Percentiles rank a stretch among this genome's conserved stretches.
Conservation (phyloP, 1,284 basidiomycete species). For the Sporisorium scitamineum region DNA sequence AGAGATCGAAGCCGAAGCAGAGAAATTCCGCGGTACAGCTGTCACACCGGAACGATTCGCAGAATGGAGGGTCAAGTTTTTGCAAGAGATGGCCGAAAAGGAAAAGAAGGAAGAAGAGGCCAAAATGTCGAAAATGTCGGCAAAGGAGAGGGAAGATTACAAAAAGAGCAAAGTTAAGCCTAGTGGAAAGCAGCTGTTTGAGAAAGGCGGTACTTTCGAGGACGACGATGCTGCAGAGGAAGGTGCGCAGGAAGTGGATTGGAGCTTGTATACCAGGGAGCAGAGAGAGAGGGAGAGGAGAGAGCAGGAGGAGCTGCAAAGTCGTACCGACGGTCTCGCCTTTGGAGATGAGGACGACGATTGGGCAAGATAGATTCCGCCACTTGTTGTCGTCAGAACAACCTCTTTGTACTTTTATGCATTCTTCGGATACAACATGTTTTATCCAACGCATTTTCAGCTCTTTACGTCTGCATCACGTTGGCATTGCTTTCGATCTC, state of each 20-base stretch:
- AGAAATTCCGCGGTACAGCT: slow-evolving; percentile 87
- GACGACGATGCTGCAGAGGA: slow-evolving; percentile 55
- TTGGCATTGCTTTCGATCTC: not conserved
- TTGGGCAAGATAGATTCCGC: not conserved
- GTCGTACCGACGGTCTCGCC: slow-evolving; percentile 34
- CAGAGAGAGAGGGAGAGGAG: slow-evolving; percentile 59
- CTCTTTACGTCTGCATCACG: not conserved
- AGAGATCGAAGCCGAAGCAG: slow-evolving; percentile 85
- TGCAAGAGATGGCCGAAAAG: slow-evolving; percentile 68
- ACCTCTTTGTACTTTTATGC: slow-evolving; percentile 38
- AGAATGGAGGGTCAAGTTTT: slow-evolving; percentile 83
- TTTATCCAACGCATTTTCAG: slow-evolving; percentile 1
- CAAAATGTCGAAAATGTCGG: slow-evolving; percentile 77
- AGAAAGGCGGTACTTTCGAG: slow-evolving; percentile 51
- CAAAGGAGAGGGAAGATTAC: slow-evolving; percentile 90
- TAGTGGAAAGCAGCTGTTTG: slow-evolving; percentile 73
- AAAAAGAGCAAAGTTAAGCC: slow-evolving; percentile 77
- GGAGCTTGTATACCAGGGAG: slow-evolving; percentile 60
- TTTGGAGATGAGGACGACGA: slow-evolving; percentile 55
- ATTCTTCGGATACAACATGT: slow-evolving; percentile 6
- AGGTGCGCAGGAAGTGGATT: slow-evolving; percentile 62
- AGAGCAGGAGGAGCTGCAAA: slow-evolving; percentile 44
- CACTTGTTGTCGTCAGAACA: not conserved
- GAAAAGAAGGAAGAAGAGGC: slow-evolving; percentile 84
- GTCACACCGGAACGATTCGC: slow-evolving; percentile 85